Evolutionary conservation across 768 basidiomycete genomes (phyloP), one percentile per base, ranked within the genome.

Genomic region (Phlegmacium glaucopus): DNA sequence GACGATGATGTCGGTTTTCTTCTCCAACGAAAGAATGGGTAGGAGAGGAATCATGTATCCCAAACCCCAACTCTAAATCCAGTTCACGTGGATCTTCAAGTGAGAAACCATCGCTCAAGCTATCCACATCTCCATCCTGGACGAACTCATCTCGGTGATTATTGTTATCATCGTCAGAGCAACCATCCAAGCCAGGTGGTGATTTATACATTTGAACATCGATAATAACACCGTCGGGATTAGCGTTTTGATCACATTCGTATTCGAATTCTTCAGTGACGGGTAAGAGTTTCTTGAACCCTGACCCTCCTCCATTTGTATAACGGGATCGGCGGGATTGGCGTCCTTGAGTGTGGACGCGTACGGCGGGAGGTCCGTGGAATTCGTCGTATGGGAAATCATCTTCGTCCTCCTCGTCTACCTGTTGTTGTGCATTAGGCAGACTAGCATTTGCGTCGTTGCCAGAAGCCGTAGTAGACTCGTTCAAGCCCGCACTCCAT

Each of bases 401-500:
- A 17, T 46, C n/a, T n/a, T n/a, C n/a, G n/a, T n/a, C n/a, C n/a
- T n/a, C n/a, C n/a, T n/a, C 52, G 22, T 50, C 37, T 6, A 50
- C 51, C 13, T 44, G 41, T 25, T 45, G 22, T 22, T 22, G 22
- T 22, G 22, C 22, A 22, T 22, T 5, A 22, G 22, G 22, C 22
- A 22, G 22, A 22, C 22, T 22, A 22, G 22, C 22, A 22, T 5
- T 22, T 22, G 22, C 5, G 22, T 22, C 22, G 2, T 22, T 22
- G 22, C 3, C 22, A 22, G 22, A 22, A 22, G 22, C n/a, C n/a
- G n/a, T n/a, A n/a, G n/a, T 3, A 22, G 22, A 2, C 22, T 22
- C 22, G 5, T 22, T 5, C 22, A 22, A 5, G 2, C 70, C 68
- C 1, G 63, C 61, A 25, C 65, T 60, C 69, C 75, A 74, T 25